Evolutionary conservation across 768 basidiomycete genomes (phyloP).

Genomic region (Lactifluus volemus): DNA sequence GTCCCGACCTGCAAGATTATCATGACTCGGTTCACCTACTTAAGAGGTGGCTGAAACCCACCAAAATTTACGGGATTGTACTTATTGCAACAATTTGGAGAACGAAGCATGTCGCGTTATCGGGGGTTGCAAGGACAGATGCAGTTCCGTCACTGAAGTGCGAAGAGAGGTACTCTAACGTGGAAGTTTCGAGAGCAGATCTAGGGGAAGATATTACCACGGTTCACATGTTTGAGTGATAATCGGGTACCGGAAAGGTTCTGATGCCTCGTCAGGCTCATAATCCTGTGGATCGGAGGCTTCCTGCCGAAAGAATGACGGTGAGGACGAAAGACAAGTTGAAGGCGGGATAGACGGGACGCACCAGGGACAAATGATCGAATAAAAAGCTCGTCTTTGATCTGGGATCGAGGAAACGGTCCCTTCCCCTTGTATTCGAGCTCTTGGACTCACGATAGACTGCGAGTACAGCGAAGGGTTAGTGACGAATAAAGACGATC

Average conservation of each 20-base stretch:
- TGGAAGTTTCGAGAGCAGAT: slow-evolving; percentile 57
- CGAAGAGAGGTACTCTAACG: slow-evolving; percentile 61
- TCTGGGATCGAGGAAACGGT: slow-evolving; percentile 78
- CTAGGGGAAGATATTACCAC: slow-evolving; percentile 31
- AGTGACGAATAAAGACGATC: not conserved
- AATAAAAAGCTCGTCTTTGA: slow-evolving; percentile 72
- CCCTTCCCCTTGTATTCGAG: slow-evolving; percentile 44
- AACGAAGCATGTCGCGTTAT: slow-evolving; percentile 40
- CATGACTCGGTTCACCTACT: not conserved
- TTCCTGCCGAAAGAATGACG: slow-evolving; percentile 40
- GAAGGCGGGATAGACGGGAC: slow-evolving; percentile 24
- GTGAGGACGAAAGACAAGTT: not conserved
- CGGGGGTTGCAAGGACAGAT: slow-evolving; percentile 55
- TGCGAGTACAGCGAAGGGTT: slow-evolving; percentile 26
- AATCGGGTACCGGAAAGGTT: slow-evolving; percentile 61
- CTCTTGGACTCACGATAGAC: slow-evolving; percentile 77
- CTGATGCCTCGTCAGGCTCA: slow-evolving; percentile 54
- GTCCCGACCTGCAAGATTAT: slow-evolving; percentile 61
- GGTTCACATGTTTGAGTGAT: not conserved
- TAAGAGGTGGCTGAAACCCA: slow-evolving; percentile 27
- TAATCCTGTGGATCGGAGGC: slow-evolving; percentile 61
- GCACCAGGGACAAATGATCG: slow-evolving; percentile 77
- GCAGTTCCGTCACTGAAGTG: slow-evolving; percentile 78
- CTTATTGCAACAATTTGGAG: slow-evolving; percentile 87
- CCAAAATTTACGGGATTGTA: slow-evolving; percentile 96